Conservation (phyloP, 2,329 filamentous ascomycete species). For the Microdochium nivale region DNA sequence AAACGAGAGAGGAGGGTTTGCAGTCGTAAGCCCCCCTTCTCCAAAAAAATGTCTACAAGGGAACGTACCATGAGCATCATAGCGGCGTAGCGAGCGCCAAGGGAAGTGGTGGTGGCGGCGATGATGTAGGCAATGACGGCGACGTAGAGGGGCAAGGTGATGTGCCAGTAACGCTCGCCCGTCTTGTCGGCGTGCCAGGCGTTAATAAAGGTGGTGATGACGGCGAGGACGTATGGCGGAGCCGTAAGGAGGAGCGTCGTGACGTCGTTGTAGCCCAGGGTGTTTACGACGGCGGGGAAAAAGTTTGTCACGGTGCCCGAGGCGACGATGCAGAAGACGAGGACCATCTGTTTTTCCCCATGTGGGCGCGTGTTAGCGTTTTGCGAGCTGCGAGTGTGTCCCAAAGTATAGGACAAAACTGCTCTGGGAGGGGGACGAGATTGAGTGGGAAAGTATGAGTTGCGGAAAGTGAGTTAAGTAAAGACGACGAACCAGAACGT, state of each 20-base stretch:
- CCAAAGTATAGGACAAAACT: slow-evolving; percentile 6
- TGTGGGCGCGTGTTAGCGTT: neutral
- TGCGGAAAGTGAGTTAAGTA: neutral
- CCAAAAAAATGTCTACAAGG: neutral
- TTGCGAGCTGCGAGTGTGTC: neutral
- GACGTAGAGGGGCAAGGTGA: slow-evolving; percentile 52
- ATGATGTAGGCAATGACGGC: slow-evolving; percentile 59
- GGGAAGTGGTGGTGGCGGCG: slow-evolving; percentile 50
- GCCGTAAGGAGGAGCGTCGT: slow-evolving; percentile 54
- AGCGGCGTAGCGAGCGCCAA: slow-evolving; percentile 55
- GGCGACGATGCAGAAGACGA: slow-evolving; percentile 48
- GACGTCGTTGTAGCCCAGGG: slow-evolving; percentile 53
- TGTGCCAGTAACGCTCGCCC: slow-evolving; percentile 63
- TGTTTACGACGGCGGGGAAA: slow-evolving; percentile 62
- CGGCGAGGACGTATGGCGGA: slow-evolving; percentile 55
- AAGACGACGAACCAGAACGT: slow-evolving; percentile 35
- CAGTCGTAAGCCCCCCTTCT: too few relatives aligned
- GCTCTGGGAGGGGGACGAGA: too few relatives aligned
- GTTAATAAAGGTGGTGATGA: slow-evolving; percentile 54
- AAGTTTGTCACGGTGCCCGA: slow-evolving; percentile 57
- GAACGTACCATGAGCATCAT: slow-evolving; percentile 62
- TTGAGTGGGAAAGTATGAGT: neutral
- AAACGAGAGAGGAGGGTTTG: too few relatives aligned
- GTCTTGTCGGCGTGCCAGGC: slow-evolving; percentile 65
- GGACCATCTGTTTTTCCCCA: slow-evolving; percentile 33